Evolutionary conservation across 2,329 filamentous ascomycete genomes (phyloP).

Genomic region (Zasmidium cellare): DNA sequence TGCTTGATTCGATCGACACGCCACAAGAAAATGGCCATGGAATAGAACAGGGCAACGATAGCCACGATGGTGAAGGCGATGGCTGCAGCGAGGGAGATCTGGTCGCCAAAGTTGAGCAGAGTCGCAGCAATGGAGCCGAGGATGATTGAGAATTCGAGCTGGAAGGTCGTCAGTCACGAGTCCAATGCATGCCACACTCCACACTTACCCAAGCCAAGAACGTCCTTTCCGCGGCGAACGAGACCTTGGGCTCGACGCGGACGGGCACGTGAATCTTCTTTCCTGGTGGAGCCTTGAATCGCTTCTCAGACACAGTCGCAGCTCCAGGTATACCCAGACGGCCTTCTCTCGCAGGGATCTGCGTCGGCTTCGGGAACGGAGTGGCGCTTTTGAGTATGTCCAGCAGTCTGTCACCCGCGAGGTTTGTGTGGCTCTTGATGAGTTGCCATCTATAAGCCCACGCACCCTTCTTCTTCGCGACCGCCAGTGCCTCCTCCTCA

Average conservation of each 20-base stretch:
- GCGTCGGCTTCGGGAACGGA: conserved; percentile 43
- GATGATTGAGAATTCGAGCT: conserved; percentile 95
- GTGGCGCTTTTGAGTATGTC: conserved; percentile 36
- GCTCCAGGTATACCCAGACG: conserved; percentile 44
- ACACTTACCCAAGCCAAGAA: conserved; percentile 91
- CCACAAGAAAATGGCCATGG: conserved; percentile 82
- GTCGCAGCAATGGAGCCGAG: conserved; percentile 84
- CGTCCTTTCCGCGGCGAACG: conserved; percentile 92
- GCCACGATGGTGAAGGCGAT: conserved; percentile 78
- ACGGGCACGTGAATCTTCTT: conserved; percentile 94
- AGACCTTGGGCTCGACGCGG: conserved; percentile 95
- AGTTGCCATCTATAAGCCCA: conserved; percentile 68
- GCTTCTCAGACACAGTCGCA: conserved; percentile 42
- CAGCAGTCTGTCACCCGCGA: conserved; percentile 40
- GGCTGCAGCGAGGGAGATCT: conserved; percentile 62
- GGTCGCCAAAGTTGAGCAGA: conserved; percentile 75
- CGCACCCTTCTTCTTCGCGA: conserved; percentile 74
- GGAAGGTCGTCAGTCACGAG: conserved; percentile 3
- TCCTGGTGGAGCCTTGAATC: conserved; percentile 72
- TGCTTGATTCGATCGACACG: conserved; percentile 81
- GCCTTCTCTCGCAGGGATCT: conserved; percentile 43
- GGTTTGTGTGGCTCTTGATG: conserved; percentile 51
- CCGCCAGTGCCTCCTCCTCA: conserved; percentile 72
- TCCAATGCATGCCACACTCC: too few species aligned
- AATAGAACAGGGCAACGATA: conserved; percentile 76